A percentile compares a stretch with the other conserved stretches of the same genome.
These are phyloP conservation scores for Pistacia integerrima DNA, from an alignment of 345 rosid species.

Conservation along the genomic window DNA sequence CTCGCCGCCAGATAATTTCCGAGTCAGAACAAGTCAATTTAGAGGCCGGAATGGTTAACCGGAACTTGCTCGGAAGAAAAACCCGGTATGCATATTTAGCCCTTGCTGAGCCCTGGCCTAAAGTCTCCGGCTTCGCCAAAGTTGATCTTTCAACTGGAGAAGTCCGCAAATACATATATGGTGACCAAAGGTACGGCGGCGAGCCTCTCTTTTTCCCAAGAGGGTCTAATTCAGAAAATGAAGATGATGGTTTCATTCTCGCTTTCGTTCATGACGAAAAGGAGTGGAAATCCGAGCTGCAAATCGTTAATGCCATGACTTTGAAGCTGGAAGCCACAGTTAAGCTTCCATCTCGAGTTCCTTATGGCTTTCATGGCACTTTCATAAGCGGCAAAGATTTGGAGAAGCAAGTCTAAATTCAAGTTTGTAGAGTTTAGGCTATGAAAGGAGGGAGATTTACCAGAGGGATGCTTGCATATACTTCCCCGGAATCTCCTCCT, in stretches of 20 bases:
- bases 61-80: conserved; percentile 74
- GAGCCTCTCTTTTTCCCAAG: conserved; percentile 73
- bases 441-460: conserved; percentile 38
- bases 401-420: conserved; percentile 45
- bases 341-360: conserved; percentile 79
- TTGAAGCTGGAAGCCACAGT: conserved; percentile 63
- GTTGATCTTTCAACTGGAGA: conserved; percentile 66
- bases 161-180: conserved; percentile 57
- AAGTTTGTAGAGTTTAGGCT: conserved; percentile 4
- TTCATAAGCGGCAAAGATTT: conserved; percentile 58
- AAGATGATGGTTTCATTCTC: conserved; percentile 68
- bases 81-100: conserved; percentile 72
- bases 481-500: conserved; percentile 75
- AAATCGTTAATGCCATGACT: conserved; percentile 62
- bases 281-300: conserved; percentile 78
- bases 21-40: conserved; percentile 63
- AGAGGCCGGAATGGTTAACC: conserved; percentile 91
- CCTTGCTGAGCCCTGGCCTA: conserved; percentile 90
- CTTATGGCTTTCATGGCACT: conserved; percentile 89
- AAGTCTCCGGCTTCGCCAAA: conserved; percentile 83
- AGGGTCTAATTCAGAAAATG: conserved; percentile 31
- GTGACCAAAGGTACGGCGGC: conserved; percentile 65
- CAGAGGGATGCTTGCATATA: conserved; percentile 73
- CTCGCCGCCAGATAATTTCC: conserved; percentile 56
- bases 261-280: conserved; percentile 79